These are phyloP conservation scores for Lepidium sativum DNA, from an alignment of 345 rosid species.

Conservation along the genomic window DNA sequence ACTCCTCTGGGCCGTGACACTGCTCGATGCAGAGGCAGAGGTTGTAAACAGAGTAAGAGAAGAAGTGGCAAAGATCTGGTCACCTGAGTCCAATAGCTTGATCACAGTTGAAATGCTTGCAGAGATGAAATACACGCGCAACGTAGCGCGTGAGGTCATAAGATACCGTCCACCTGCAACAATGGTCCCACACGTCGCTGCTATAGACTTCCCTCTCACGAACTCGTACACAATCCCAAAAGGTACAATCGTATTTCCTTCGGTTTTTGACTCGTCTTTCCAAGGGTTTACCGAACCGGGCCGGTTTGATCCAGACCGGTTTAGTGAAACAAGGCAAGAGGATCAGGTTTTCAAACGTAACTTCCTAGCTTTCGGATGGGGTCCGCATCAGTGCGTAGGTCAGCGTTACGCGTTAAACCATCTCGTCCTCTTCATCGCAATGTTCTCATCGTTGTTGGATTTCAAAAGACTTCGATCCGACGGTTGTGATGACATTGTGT, in stretches of 20 bases:
- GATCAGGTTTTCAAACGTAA: constrained; percentile 47
- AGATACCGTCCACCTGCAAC: constrained; percentile 78
- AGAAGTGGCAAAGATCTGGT: constrained; percentile 63
- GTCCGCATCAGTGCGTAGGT: constrained; percentile 89
- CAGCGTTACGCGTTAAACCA: constrained; percentile 82
- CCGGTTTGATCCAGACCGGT: constrained; percentile 77
- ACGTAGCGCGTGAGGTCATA: constrained; percentile 84
- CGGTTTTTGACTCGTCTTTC: constrained; percentile 72
- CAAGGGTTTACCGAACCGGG: constrained; percentile 66
- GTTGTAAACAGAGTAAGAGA: constrained; percentile 51
- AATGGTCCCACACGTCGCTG: constrained; percentile 76
- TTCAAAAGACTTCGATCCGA: constrained; percentile 46
- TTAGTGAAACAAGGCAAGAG: constrained; percentile 50
- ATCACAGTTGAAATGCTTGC: constrained; percentile 55
- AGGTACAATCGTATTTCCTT: constrained; percentile 78
- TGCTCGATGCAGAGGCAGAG: constrained; percentile 70
- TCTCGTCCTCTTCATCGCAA: constrained; percentile 63
- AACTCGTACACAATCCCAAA: constrained; percentile 64
- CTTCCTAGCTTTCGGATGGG: constrained; percentile 73
- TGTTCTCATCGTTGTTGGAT: constrained; percentile 51
- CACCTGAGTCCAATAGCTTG: constrained; percentile 48
- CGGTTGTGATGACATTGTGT: constrained; percentile 68
- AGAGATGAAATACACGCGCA: constrained; percentile 71
- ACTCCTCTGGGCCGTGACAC: constrained; percentile 66
- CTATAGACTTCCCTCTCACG: constrained; percentile 52